Evolutionary conservation across 2,329 filamentous ascomycete genomes (phyloP).

Genomic region (Dothideomycetidae sp.): DNA sequence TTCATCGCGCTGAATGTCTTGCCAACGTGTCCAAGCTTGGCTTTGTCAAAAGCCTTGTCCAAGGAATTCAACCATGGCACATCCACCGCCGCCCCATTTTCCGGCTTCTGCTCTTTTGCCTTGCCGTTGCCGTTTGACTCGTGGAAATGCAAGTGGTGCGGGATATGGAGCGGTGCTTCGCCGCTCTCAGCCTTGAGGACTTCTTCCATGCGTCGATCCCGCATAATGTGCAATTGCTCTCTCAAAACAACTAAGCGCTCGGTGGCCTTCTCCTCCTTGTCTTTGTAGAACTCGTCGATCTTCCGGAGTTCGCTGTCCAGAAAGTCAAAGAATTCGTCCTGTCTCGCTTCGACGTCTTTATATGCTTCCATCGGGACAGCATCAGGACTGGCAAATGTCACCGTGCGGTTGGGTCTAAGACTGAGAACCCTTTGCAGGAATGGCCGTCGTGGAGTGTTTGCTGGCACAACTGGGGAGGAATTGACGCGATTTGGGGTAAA

Average conservation of each 20-base stretch:
- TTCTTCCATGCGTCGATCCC: constrained; percentile 66
- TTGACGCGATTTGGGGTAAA: constrained; percentile 30
- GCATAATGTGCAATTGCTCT: constrained; percentile 85
- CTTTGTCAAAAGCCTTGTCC: constrained; percentile 13
- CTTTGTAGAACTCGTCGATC: constrained; percentile 76
- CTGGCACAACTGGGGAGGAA: constrained; percentile 21
- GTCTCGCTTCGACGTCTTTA: constrained; percentile 53
- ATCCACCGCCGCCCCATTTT: constrained; percentile 1
- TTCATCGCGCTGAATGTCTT: constrained; percentile 39
- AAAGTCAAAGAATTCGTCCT: constrained; percentile 78
- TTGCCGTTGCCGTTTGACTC: constrained; percentile 6
- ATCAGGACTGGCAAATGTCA: constrained; percentile 28
- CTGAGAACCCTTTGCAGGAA: constrained; percentile 29
- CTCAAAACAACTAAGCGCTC: constrained; percentile 55
- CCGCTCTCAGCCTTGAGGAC: constrained; percentile 29
- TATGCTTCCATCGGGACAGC: constrained; percentile 42
- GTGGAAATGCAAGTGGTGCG: neutral
- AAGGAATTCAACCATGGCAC: constrained; percentile 25
- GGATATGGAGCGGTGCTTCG: constrained; percentile 3
- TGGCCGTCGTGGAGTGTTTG: constrained; percentile 20
- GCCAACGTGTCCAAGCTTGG: constrained; percentile 33
- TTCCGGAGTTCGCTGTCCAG: constrained; percentile 77
- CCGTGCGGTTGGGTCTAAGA: constrained; percentile 20
- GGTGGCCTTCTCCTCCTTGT: constrained; percentile 75
- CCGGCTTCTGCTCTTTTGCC: neutral